phyloP scores from a whole-genome alignment of 768 basidiomycete genomes.

The Pisolithus tinctorius region DNA sequence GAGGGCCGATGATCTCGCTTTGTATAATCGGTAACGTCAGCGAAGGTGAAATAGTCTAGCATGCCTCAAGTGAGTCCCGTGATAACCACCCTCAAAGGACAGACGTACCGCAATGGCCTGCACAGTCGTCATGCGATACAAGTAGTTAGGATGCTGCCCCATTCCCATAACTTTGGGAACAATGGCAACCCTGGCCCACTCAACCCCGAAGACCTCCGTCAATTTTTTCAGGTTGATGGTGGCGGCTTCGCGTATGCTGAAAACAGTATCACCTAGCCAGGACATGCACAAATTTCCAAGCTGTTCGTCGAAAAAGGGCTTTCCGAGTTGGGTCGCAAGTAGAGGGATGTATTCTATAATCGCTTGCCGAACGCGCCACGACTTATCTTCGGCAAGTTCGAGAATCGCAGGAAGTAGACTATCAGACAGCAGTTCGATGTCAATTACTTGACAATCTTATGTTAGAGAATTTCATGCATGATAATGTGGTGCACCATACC shows the following conservation, averaged over 20 bases:
- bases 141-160: constrained; percentile 94
- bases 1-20: constrained; percentile 75
- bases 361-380: constrained; percentile 98
- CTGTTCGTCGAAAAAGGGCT: constrained; percentile 96
- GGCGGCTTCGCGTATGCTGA: constrained; percentile 97
- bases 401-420: constrained; percentile 96
- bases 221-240: constrained; percentile 94
- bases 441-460: constrained; percentile 64
- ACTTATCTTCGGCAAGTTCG: constrained; percentile 97
- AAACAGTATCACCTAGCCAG: constrained; percentile 97
- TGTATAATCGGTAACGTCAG: constrained; percentile 79
- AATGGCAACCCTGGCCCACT: constrained; percentile 91
- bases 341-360: constrained; percentile 99
- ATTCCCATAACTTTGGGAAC: constrained; percentile 96
- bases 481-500: constrained; percentile 44
- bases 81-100: background rate
- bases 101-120: constrained; percentile 89
- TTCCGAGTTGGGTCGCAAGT: constrained; percentile 95
- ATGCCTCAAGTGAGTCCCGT: constrained; percentile 5
- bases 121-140: constrained; percentile 97
- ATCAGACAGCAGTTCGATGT: constrained; percentile 89
- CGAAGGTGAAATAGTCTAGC: constrained; percentile 92
- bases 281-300: constrained; percentile 97
- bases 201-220: constrained; percentile 97
- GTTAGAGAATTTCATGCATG: background rate